Percentiles rank a stretch among this genome's conserved stretches.
Evolutionary conservation across 768 basidiomycete genomes (phyloP).

Genomic region (Naganishia onofrii): DNA sequence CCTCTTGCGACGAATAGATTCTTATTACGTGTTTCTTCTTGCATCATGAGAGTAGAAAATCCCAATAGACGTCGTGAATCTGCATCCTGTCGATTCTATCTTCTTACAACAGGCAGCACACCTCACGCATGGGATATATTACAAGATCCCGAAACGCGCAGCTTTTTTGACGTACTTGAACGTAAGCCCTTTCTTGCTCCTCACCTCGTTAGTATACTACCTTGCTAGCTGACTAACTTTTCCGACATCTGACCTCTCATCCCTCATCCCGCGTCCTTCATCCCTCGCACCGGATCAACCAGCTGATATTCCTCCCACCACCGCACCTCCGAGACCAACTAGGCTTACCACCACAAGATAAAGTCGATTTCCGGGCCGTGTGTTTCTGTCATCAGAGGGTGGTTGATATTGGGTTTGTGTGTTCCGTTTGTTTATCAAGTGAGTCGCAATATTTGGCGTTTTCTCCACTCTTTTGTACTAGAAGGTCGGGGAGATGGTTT

Average conservation of each 20-base stretch:
- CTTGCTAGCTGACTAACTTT: no score
- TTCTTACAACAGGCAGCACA: conserved; percentile 97
- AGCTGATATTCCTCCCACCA: conserved; percentile 82
- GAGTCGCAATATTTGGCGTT: neutral
- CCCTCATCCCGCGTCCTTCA: no score
- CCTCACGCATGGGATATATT: conserved; percentile 90
- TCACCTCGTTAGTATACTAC: no score
- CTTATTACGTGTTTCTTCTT: no score
- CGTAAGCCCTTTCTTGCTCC: conserved; percentile 54
- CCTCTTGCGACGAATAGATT: no score
- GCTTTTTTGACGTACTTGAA: conserved; percentile 89
- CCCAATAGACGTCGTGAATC: conserved; percentile 91
- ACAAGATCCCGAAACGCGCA: conserved; percentile 73
- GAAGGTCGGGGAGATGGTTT: conserved; percentile 6
- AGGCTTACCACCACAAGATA: conserved; percentile 86
- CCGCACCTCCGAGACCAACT: conserved; percentile 71
- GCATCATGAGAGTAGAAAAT: conserved; percentile 66
- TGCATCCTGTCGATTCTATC: conserved; percentile 82
- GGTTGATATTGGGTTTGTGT: conserved; percentile 93
- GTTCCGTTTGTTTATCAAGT: conserved; percentile 98
- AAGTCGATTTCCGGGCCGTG: conserved; percentile 92
- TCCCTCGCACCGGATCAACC: no score
- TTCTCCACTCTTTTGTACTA: neutral
- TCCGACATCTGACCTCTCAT: neutral
- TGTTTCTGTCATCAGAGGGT: conserved; percentile 99